Evolutionary conservation across 2,329 filamentous ascomycete genomes (phyloP).

Genomic region (Ilyonectria destructans): DNA sequence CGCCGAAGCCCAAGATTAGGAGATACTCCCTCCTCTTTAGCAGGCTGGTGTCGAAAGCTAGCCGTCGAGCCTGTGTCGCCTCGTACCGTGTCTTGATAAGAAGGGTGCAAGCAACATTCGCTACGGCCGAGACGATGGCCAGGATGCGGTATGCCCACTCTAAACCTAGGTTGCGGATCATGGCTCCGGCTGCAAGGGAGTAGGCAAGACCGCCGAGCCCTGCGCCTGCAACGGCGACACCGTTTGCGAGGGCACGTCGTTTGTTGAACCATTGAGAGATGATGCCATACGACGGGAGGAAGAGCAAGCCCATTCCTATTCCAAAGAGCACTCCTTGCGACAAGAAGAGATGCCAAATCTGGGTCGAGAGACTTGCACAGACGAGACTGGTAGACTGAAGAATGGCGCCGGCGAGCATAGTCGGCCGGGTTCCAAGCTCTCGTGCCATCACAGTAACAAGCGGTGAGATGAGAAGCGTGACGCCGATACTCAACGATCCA

Average conservation of each 20-base stretch:
- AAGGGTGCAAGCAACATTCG: slow-evolving; percentile 69
- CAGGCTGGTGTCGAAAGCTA: slow-evolving; percentile 34
- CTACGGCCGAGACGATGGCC: slow-evolving; percentile 64
- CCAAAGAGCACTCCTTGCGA: slow-evolving; percentile 74
- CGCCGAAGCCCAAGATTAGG: slow-evolving; percentile 72
- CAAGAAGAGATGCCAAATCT: slow-evolving; percentile 75
- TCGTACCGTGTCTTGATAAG: slow-evolving; percentile 70
- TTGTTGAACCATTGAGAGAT: slow-evolving; percentile 75
- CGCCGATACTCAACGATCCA: slow-evolving; percentile 70
- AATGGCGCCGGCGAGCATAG: slow-evolving; percentile 68
- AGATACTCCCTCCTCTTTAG: slow-evolving; percentile 67
- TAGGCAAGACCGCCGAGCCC: slow-evolving; percentile 57
- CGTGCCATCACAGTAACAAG: slow-evolving; percentile 49
- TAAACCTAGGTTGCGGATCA: slow-evolving; percentile 69
- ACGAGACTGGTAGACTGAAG: slow-evolving; percentile 68
- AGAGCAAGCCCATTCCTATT: slow-evolving; percentile 73
- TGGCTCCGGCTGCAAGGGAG: slow-evolving; percentile 55
- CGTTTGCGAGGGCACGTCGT: slow-evolving; percentile 71
- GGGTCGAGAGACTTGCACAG: slow-evolving; percentile 65
- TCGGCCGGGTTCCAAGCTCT: slow-evolving; percentile 52
- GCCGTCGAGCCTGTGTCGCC: background rate
- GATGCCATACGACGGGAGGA: slow-evolving; percentile 70
- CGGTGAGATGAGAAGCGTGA: slow-evolving; percentile 60
- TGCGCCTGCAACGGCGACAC: slow-evolving; percentile 67
- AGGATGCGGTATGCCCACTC: slow-evolving; percentile 71